Evolutionary conservation across 2,329 filamentous ascomycete species (phyloP), one percentile per base, ranked within the genome.

Genomic region (Colletotrichum caudatum): DNA sequence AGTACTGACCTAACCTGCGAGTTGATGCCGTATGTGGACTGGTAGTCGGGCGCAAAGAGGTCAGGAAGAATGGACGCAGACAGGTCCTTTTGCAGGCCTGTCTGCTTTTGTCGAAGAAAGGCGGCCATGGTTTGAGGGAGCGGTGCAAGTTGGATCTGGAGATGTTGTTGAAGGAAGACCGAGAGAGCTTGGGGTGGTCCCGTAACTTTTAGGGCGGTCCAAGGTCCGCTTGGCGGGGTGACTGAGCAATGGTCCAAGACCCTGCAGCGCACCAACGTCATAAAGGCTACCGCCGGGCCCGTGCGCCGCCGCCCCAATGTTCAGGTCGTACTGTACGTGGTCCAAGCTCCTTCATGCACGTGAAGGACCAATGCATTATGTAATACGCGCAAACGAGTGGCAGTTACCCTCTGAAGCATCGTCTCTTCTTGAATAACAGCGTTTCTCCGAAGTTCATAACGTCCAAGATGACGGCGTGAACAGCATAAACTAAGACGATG

Each of bases 91-190:
- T 94, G 92, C 77, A 99, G 92, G 78, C 96, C 96, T 69, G 94
- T 90, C 87, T 98, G 96, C 87, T 97, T 98, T 77, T 93, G 93
- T 80, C 96, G 89, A 74, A 99, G 85, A 80, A 98, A 95, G 77
- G 93, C 90, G 44, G 70, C 57, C 70, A 72, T 72, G 57, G 61
- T 59, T 37, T 20, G 66, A 72, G 70, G 65, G 70, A 70, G 62
- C 57, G 70, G 61, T 70, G 48, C 62, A 71, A 72, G 70, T 71
- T 72, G 65, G 69, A 69, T 72, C 33, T 69, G 59, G 59, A 64
- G 54, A 62, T 70, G 67, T 71, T 66, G 67, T 66, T 58, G 67
- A 50, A 71, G 67, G 51, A 57, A 66, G 53, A 41, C 33, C 48
- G 41, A 29, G 44, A 14, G 39, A 62, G 39, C 33, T 53, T 66